These are phyloP conservation scores for Penicillium decumbens DNA, from an alignment of 2,329 filamentous ascomycete genomes.

Conservation along the genomic window DNA sequence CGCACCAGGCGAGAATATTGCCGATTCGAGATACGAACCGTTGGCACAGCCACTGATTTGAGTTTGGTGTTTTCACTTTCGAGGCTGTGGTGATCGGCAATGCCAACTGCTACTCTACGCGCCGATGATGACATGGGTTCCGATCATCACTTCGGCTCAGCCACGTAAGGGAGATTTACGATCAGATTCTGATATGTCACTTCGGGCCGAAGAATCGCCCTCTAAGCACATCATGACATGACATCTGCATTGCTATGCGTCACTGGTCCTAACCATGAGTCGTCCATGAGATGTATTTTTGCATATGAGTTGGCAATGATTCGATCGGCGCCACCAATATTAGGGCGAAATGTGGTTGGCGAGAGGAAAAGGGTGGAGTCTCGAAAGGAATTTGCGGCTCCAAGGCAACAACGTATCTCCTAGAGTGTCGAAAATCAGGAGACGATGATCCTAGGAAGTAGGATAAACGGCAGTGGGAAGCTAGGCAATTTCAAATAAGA, in stretches of 20 bases:
- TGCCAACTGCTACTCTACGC: not conserved
- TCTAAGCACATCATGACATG: not conserved
- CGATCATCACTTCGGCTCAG: not conserved
- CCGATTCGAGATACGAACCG: no score
- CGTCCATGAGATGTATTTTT: not conserved
- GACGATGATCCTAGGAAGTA: not conserved
- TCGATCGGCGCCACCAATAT: conserved; percentile 8
- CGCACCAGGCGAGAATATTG: no score
- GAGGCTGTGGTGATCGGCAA: not conserved
- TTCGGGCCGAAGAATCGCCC: not conserved
- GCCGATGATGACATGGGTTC: not conserved
- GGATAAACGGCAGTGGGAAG: not conserved
- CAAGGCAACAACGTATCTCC: conserved; percentile 17
- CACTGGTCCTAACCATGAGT: not conserved
- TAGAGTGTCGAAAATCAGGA: not conserved
- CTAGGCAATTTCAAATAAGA: not conserved
- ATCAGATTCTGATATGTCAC: not conserved
- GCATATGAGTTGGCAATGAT: conserved; percentile 16
- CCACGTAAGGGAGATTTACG: not conserved
- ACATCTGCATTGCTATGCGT: not conserved
- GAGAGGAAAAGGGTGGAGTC: conserved; percentile 1
- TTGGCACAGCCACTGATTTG: no score
- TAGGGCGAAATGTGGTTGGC: conserved; percentile 3
- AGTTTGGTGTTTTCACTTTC: no score
- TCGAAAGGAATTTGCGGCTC: conserved; percentile 13